Evolutionary conservation across 179 eudicot genomes (phyloP), one percentile per base, ranked within the genome.

Genomic region (Corrigiola litoralis): DNA sequence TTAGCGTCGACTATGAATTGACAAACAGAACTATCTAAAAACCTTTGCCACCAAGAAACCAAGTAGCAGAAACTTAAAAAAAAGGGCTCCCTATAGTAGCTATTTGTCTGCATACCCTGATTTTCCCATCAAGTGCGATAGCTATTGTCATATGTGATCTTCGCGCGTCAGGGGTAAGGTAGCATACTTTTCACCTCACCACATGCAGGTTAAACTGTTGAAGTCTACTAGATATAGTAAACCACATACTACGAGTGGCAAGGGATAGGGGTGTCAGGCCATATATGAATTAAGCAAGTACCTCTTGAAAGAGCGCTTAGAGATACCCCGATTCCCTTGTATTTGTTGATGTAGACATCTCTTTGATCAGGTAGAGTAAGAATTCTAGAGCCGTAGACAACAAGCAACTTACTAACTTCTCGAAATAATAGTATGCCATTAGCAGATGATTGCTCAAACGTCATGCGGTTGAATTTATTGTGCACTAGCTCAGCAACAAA

Each of bases 351-450:
- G 58, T 82, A 82, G 14, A 75, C 61, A 72, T 82, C 80, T n/a
- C 58, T 63, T 58, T 72, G 72, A 72, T 49, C 48, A 40, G 78
- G 68, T 52, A 72, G 73, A 62, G 75, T 47, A 37, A 80, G 66
- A 46, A 63, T 70, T 61, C 80, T 75, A 50, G 84, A 77, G 64
- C 87, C 87, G 75, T 82, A 82, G 40, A 80, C 74, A 70, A 80
- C 80, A 54, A 82, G 61, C 47, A 80, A 33, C 57, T 80, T 82
- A 82, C 87, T 82, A 62, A 80, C 80, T 69, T 82, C 87, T 50
- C 84, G 76, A 54, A 82, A 82, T 59, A 82, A 82, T 56, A 82
- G 71, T 75, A 82, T 80, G 53, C 82, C 81, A 52, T 80, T 82
- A 31, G 80, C 72, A 55, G 87, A 82, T n/a, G 78, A 72, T 29